A percentile compares a stretch with the other conserved stretches of the same genome.
phyloP scores from a whole-genome alignment of 352 stramenopile genomes.

The Phytophthora citrophthora region DNA sequence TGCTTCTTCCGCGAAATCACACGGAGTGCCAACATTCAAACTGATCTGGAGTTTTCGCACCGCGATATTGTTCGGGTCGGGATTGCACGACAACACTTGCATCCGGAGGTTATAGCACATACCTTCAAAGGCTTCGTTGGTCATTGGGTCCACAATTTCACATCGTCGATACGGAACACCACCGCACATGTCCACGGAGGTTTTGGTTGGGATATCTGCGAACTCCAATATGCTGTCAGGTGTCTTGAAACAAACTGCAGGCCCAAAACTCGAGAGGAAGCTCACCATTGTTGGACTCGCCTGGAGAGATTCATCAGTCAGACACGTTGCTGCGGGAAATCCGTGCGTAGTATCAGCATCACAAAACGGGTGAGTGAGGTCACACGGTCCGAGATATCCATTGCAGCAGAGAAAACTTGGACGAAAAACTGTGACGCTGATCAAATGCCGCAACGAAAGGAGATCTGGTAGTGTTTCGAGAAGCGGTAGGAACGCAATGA shows the following conservation, averaged over 20 bases:
- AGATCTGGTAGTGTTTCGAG: constrained; percentile 36
- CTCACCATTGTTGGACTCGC: constrained; percentile 14
- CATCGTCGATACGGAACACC: constrained; percentile 25
- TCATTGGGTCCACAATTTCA: constrained; percentile 11
- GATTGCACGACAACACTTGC: constrained; percentile 33
- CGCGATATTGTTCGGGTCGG: constrained; percentile 24
- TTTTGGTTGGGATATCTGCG: constrained; percentile 30
- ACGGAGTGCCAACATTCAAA: constrained; percentile 15
- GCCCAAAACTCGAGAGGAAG: constrained; percentile 11
- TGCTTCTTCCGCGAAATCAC: constrained; percentile 18
- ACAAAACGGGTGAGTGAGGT: constrained; percentile 28
- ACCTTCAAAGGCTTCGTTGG: constrained; percentile 2
- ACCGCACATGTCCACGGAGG: constrained; percentile 20
- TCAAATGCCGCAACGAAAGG: constrained; percentile 12
- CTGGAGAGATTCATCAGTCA: constrained; percentile 4
- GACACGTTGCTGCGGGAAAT: constrained; percentile 20
- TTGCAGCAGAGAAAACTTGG: constrained; percentile 43
- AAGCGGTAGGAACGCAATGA: constrained; percentile 22
- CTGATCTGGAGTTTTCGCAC: constrained; percentile 27
- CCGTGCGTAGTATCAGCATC: constrained; percentile 2
- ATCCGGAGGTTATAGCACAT: constrained; percentile 35
- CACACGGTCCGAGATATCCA: constrained; percentile 34
- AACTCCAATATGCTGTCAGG: constrained; percentile 23
- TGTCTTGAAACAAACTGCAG: constrained; percentile 17
- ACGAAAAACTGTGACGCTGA: constrained; percentile 22